These are phyloP conservation scores for Fusarium annulatum DNA, from an alignment of 2,329 filamentous ascomycete species.

Conservation along the genomic window DNA sequence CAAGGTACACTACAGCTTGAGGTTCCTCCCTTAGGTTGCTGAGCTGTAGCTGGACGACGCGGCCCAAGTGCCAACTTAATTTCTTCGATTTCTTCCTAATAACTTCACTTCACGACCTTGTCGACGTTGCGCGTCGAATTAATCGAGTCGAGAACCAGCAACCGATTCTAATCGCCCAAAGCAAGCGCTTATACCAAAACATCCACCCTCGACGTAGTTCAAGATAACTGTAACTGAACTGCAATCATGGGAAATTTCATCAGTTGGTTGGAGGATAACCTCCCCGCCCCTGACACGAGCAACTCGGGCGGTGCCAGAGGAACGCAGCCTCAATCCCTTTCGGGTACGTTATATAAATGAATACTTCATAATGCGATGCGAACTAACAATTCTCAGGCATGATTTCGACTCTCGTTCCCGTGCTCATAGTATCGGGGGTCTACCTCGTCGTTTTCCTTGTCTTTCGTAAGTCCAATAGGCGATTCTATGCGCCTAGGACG, in stretches of 20 bases:
- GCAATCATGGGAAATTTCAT: constrained; percentile 53
- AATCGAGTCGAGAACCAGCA: constrained; percentile 8
- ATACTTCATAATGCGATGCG: neutral
- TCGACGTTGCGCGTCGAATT: constrained; percentile 2
- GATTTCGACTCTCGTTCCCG: constrained; percentile 65
- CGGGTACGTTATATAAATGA: constrained; percentile 39
- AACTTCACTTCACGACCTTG: neutral
- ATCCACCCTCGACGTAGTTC: neutral
- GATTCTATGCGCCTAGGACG: constrained; percentile 67
- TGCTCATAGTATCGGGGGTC: constrained; percentile 59
- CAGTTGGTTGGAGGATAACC: constrained; percentile 52
- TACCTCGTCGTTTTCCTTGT: constrained; percentile 65
- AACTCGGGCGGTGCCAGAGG: constrained; percentile 42
- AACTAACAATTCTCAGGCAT: constrained; percentile 46
- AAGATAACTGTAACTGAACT: constrained; percentile 22
- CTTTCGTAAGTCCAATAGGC: constrained; percentile 58
- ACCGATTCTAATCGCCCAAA: neutral
- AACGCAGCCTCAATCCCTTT: constrained; percentile 49
- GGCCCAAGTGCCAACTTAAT: neutral
- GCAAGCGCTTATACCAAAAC: constrained; percentile 13
- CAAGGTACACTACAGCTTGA: neutral
- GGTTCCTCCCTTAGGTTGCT: neutral
- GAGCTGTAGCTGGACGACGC: neutral
- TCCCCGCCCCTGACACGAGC: constrained; percentile 42
- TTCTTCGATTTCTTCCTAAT: constrained; percentile 23